Evolutionary conservation across 2,329 filamentous ascomycete genomes (phyloP).

Genomic region (Sclerotinia sclerotiorum): DNA sequence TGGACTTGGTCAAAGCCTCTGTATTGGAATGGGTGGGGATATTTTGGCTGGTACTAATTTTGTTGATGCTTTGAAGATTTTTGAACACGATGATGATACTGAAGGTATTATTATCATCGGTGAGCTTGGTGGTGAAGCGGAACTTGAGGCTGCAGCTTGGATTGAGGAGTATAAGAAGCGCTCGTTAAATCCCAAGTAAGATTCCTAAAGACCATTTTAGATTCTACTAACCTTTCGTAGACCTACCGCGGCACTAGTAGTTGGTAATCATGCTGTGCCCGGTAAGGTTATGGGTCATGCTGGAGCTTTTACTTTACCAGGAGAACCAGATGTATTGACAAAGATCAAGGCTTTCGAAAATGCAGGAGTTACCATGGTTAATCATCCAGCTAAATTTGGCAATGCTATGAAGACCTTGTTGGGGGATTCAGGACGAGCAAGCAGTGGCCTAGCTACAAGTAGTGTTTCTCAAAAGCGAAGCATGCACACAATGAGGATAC

Average conservation of each 20-base stretch:
- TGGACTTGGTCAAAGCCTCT: conserved; percentile 69
- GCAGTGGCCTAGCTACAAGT: conserved; percentile 40
- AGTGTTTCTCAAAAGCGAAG: conserved; percentile 49
- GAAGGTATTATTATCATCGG: conserved; percentile 67
- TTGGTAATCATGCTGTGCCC: conserved; percentile 61
- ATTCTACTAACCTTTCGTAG: conserved; percentile 41
- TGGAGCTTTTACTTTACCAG: conserved; percentile 67
- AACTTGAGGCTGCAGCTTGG: conserved; percentile 71
- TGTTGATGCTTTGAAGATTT: conserved; percentile 65
- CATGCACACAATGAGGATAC: conserved; percentile 49
- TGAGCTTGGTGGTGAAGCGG: conserved; percentile 65
- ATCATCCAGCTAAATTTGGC: conserved; percentile 75
- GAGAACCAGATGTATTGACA: conserved; percentile 61
- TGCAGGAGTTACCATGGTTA: conserved; percentile 68
- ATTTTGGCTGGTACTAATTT: conserved; percentile 72
- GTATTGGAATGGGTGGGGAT: conserved; percentile 73
- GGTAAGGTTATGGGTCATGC: conserved; percentile 77
- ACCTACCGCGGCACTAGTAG: conserved; percentile 71
- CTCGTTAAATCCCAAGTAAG: conserved; percentile 61
- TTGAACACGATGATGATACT: conserved; percentile 64
- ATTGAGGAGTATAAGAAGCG: conserved; percentile 63
- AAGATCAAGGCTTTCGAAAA: conserved; percentile 67
- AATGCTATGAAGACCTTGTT: conserved; percentile 64
- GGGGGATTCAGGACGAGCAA: conserved; percentile 43
- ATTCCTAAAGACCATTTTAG: neutral